Evolutionary conservation across 768 basidiomycete genomes (phyloP), one percentile per base, ranked within the genome.

Genomic region (Terana coerulea): DNA sequence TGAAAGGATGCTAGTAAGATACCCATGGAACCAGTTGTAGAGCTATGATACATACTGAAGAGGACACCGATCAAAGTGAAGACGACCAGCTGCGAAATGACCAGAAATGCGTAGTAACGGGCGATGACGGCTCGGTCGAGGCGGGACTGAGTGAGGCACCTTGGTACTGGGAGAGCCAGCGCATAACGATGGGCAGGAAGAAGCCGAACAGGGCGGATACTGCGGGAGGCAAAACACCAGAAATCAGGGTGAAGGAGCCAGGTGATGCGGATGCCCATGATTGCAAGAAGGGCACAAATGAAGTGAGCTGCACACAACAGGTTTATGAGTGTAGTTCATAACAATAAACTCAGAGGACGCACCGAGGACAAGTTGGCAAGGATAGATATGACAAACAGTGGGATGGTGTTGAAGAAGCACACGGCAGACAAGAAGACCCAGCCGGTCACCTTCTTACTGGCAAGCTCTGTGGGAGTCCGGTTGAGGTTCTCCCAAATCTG

Each of bases 381-480:
- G 56, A 92, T 73, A 11, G 95, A 95, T 56, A 98, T 93, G 56
- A 91, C 73, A 63, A 95, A 80, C 15, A 99, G 73, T 17, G 97
- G 97, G 9, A 95, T 74, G 30, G 94, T 98, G 74, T 99, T 95
- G 74, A 98, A 81, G 73, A 93, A 94, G 68, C 92, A 95, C 42
- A 98, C 82, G 26, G 82, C 61, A 19, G 77, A 72, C 47, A 99
- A 78, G 68, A 87, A 78, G 31, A 87, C 53, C 69, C 91, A 89
- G n/a, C 97, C 95, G 22, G 88, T 69, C 28, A 75, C 69, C 60
- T 76, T 79, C 67, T 88, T 87, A 33, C 84, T 77, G 22, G 79
- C 68, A 21, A 91, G 64, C 57, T 89, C 84, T 6, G 69, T 76
- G 15, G 86, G 75, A 1, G 84, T 79, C 62, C 80, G 82, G 62